Conservation (phyloP, 116 monocot genomes). For the Dioscorea cayenensis region DNA sequence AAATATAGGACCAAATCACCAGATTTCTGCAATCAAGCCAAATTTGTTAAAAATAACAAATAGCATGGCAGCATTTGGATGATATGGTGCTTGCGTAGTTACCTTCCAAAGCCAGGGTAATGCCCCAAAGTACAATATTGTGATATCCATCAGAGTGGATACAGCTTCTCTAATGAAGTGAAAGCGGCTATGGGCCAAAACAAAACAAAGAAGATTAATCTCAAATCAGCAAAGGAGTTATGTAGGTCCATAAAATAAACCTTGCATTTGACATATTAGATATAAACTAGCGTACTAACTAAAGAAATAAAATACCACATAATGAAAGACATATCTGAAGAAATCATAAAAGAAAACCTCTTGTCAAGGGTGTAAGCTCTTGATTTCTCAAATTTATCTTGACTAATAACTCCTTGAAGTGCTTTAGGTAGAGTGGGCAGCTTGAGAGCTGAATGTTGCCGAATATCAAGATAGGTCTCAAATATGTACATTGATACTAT, state of each 20-base stretch:
- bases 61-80: neutral
- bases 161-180: conserved; percentile 83
- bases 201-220: neutral
- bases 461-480: conserved; percentile 91
- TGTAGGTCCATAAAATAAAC: neutral
- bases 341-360: conserved; percentile 41
- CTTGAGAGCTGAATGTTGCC: conserved; percentile 80
- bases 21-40: conserved; percentile 26
- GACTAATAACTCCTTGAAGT: conserved; percentile 66
- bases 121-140: conserved; percentile 70
- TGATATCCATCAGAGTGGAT: conserved; percentile 62
- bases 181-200: conserved; percentile 41
- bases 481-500: conserved; percentile 84
- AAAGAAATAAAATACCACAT: neutral
- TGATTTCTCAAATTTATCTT: conserved; percentile 82
- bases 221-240: neutral
- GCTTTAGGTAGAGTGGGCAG: conserved; percentile 67
- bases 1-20: conserved; percentile 35
- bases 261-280: neutral
- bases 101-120: conserved; percentile 97
- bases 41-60: neutral
- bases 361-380: conserved; percentile 94
- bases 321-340: neutral
- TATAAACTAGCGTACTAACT: neutral
- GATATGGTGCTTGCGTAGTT: neutral